These are phyloP conservation scores for Beauveria sp. DNA, from an alignment of 2,329 filamentous ascomycete species.

Conservation along the genomic window DNA sequence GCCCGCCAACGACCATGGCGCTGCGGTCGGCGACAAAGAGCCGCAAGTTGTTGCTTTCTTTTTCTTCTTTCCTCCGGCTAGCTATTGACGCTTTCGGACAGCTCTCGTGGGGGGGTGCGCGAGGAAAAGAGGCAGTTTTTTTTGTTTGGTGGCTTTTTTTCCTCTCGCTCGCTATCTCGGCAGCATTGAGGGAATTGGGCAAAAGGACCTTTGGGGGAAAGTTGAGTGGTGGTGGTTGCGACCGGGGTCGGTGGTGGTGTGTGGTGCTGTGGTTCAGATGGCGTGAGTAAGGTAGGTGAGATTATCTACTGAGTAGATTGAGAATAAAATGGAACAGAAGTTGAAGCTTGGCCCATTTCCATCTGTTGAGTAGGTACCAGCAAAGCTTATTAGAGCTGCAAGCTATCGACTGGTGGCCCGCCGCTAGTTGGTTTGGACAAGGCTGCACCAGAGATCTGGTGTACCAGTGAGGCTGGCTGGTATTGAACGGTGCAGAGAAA, in stretches of 20 bases:
- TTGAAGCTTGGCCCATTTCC: too few relatives aligned
- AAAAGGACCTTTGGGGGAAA: not conserved
- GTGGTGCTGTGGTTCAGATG: not conserved
- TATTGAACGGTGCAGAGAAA: too few relatives aligned
- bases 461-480: too few relatives aligned
- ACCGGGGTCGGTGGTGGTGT: not conserved
- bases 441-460: too few relatives aligned
- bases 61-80: too few relatives aligned
- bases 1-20: conserved; percentile 6
- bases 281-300: not conserved
- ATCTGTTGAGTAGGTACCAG: too few relatives aligned
- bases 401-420: too few relatives aligned
- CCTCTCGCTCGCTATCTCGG: not conserved
- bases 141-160: not conserved
- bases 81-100: not conserved
- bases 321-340: not conserved
- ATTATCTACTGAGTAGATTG: not conserved
- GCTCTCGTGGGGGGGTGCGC: not conserved
- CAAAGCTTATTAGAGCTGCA: too few relatives aligned
- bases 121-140: not conserved
- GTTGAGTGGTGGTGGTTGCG: not conserved
- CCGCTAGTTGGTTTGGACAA: too few relatives aligned
- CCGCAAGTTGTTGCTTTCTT: too few relatives aligned
- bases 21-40: too few relatives aligned
- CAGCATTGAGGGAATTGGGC: conserved; percentile 5